Conservation (phyloP, 495 filamentous ascomycete genomes). For the Podospora appendiculata region DNA sequence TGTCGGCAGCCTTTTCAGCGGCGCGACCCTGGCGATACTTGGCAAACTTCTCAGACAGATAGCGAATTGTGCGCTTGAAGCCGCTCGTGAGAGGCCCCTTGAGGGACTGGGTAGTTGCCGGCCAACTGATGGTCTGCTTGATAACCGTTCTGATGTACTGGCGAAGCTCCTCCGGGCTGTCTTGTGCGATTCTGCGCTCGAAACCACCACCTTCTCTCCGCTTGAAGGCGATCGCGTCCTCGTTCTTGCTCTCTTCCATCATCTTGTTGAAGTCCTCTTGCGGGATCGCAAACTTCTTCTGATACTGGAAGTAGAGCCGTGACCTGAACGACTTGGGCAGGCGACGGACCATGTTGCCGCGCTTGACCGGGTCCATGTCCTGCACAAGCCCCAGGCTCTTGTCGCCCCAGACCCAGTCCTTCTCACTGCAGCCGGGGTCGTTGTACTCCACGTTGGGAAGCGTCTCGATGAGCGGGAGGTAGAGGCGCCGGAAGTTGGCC, state of each 20-base stretch:
- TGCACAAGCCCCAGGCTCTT: conserved; percentile 53
- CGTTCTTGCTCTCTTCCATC: conserved; percentile 65
- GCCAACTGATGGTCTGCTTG: conserved; percentile 83
- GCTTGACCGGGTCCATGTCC: conserved; percentile 83
- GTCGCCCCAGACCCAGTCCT: conserved; percentile 59
- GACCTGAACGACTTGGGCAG: conserved; percentile 81
- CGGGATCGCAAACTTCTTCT: conserved; percentile 80
- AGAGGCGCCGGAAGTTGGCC: conserved; percentile 81
- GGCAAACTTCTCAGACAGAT: conserved; percentile 73
- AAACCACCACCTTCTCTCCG: conserved; percentile 74
- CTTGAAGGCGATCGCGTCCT: conserved; percentile 59
- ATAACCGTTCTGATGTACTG: conserved; percentile 65
- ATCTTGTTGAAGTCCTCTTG: conserved; percentile 76
- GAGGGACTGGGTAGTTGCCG: conserved; percentile 72
- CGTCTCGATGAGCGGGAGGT: conserved; percentile 78
- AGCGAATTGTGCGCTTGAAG: conserved; percentile 56
- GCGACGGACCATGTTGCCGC: conserved; percentile 93
- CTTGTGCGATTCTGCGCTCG: conserved; percentile 70
- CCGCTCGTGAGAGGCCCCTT: conserved; percentile 79
- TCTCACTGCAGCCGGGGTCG: conserved; percentile 53
- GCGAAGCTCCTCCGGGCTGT: conserved; percentile 54
- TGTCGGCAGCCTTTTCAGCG: conserved; percentile 7
- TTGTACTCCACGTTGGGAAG: conserved; percentile 81
- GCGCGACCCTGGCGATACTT: conserved; percentile 52
- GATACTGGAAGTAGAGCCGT: conserved; percentile 89